A percentile compares a stretch with the other conserved stretches of the same genome.
phyloP scores from a whole-genome alignment of 169 alveolate genomes.

The Plasmodium vivax region DNA sequence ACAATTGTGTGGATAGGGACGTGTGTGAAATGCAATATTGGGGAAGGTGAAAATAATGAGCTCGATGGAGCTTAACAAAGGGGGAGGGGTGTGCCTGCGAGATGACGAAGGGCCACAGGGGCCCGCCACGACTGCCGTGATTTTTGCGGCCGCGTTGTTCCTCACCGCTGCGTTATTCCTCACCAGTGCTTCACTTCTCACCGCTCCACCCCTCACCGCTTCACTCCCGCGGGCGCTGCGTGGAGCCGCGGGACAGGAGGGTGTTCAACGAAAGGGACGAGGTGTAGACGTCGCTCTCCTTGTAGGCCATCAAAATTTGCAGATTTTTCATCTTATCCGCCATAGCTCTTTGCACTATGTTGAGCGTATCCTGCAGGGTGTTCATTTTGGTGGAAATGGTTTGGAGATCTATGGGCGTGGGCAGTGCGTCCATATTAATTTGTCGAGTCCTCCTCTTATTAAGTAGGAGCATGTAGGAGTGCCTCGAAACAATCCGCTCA shows the following conservation, averaged over 20 bases:
- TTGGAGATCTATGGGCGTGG: slow-evolving; percentile 28
- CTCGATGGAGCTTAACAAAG: neutral
- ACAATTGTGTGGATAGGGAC: neutral
- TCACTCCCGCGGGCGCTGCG: neutral
- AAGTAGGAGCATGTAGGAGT: slow-evolving; percentile 1
- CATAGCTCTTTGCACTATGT: slow-evolving; percentile 73
- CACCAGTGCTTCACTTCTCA: too few relatives aligned
- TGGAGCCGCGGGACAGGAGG: slow-evolving; percentile 44
- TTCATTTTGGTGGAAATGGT: slow-evolving; percentile 31
- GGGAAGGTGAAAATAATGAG: neutral
- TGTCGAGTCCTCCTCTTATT: slow-evolving; percentile 14
- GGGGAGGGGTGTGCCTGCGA: neutral
- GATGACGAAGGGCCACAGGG: neutral
- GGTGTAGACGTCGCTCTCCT: slow-evolving; percentile 60
- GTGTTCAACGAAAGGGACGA: slow-evolving; percentile 61
- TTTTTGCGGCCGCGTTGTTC: neutral
- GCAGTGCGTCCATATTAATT: slow-evolving; percentile 4
- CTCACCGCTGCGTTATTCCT: too few relatives aligned
- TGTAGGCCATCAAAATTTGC: slow-evolving; percentile 34
- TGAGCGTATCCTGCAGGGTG: slow-evolving; percentile 34
- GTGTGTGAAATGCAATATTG: neutral
- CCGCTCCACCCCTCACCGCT: too few relatives aligned
- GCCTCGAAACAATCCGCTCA: slow-evolving; percentile 11
- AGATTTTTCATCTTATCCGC: slow-evolving; percentile 30
- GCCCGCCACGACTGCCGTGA: neutral